Conservation (phyloP, 129 eudicot species). For the carrot (Daucus carota) region DNA sequence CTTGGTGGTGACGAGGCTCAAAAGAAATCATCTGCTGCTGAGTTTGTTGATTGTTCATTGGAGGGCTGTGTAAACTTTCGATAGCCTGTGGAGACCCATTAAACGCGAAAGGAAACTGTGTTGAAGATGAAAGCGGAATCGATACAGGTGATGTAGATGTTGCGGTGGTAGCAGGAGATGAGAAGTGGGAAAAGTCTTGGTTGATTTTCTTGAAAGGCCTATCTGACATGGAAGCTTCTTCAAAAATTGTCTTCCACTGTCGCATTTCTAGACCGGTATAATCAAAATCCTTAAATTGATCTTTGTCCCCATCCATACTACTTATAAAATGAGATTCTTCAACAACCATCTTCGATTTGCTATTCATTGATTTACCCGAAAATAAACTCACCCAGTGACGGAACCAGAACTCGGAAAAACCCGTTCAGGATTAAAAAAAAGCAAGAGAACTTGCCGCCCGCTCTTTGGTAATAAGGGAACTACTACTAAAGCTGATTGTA, state of each 20-base stretch:
- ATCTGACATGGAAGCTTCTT: constrained; percentile 51
- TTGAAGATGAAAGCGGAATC: constrained; percentile 39
- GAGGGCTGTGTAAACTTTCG: not conserved
- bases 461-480: not conserved
- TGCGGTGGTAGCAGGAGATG: not conserved
- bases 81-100: not conserved
- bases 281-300: constrained; percentile 26
- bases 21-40: constrained; percentile 4
- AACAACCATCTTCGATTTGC: constrained; percentile 36
- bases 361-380: constrained; percentile 33
- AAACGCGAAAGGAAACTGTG: constrained; percentile 4
- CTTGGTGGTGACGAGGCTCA: constrained; percentile 13
- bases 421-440: not conserved
- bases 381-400: constrained; percentile 14
- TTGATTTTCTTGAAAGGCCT: constrained; percentile 58
- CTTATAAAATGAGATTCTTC: constrained; percentile 22
- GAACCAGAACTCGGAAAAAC: constrained; percentile 35
- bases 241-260: constrained; percentile 76
- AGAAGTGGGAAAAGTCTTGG: constrained; percentile 40
- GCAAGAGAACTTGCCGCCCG: constrained; percentile 4
- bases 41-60: not conserved
- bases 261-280: constrained; percentile 24
- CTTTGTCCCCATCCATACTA: constrained; percentile 33
- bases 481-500: not conserved
- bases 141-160: not conserved